phyloP scores from a whole-genome alignment of 768 basidiomycete genomes.

The Amanita thiersii region DNA sequence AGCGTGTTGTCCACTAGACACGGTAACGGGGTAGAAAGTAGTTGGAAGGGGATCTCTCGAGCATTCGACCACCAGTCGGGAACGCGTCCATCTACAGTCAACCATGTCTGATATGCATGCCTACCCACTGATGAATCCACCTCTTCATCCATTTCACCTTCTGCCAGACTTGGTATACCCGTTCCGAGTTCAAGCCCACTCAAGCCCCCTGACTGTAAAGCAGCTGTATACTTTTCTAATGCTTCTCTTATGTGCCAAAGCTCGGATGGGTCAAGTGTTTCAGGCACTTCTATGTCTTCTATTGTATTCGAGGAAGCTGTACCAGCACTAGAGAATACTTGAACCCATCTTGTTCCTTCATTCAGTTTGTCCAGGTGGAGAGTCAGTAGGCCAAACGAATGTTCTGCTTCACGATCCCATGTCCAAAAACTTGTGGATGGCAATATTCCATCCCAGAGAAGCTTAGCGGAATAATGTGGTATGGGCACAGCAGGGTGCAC shows the following conservation, averaged over 20 bases:
- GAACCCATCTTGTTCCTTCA: constrained; percentile 79
- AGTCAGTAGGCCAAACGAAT: constrained; percentile 61
- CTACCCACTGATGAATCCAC: constrained; percentile 72
- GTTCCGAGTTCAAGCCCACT: constrained; percentile 57
- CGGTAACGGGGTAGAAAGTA: constrained; percentile 71
- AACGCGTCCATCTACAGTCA: constrained; percentile 39
- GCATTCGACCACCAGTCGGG: constrained; percentile 32
- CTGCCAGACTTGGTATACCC: constrained; percentile 71
- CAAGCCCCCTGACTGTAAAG: constrained; percentile 49
- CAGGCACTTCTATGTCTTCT: constrained; percentile 65
- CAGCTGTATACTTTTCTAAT: constrained; percentile 79
- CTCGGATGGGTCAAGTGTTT: constrained; percentile 83
- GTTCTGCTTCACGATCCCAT: constrained; percentile 74
- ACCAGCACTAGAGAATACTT: constrained; percentile 62
- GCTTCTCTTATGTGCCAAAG: constrained; percentile 71
- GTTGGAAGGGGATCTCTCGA: constrained; percentile 29
- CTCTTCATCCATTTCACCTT: constrained; percentile 90
- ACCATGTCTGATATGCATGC: constrained; percentile 57
- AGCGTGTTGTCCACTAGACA: constrained; percentile 25
- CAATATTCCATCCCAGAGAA: constrained; percentile 76
- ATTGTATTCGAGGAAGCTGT: constrained; percentile 20
- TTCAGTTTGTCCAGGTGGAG: constrained; percentile 84
- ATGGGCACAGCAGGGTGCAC: constrained; percentile 23
- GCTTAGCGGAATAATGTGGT: constrained; percentile 53
- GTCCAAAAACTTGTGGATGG: constrained; percentile 87